phyloP scores from a whole-genome alignment of 2,329 filamentous ascomycete genomes.

The Phaeosphaeria sp. region DNA sequence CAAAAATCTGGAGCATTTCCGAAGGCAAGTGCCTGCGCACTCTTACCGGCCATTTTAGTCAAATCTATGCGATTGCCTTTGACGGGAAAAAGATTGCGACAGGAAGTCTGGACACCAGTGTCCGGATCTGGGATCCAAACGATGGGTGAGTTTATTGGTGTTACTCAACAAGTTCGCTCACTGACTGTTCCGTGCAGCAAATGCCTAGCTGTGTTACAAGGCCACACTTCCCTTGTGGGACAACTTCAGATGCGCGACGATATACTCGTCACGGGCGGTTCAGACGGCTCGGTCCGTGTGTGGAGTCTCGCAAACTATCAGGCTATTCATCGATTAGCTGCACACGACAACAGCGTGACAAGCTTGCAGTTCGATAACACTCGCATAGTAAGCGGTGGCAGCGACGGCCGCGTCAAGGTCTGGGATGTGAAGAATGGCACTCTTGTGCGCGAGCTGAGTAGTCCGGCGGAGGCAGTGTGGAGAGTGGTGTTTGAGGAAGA shows the following conservation, averaged over 20 bases:
- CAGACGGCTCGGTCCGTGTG: constrained; percentile 92
- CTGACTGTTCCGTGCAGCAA: constrained; percentile 51
- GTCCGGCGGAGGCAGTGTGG: constrained; percentile 95
- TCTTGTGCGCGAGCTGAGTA: constrained; percentile 87
- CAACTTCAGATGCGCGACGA: constrained; percentile 95
- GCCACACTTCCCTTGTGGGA: constrained; percentile 94
- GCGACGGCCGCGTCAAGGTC: constrained; percentile 96
- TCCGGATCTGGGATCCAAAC: constrained; percentile 92
- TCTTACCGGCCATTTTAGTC: constrained; percentile 92
- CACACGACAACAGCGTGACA: constrained; percentile 98
- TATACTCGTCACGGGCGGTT: constrained; percentile 93
- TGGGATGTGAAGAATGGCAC: constrained; percentile 95
- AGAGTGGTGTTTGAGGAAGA: constrained; percentile 97
- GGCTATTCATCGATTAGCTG: constrained; percentile 91
- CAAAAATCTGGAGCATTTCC: constrained; percentile 96
- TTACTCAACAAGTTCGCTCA: constrained; percentile 11
- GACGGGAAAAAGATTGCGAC: constrained; percentile 93
- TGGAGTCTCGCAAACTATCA: constrained; percentile 93
- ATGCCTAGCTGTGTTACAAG: constrained; percentile 90
- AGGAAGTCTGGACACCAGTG: constrained; percentile 93
- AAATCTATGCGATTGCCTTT: constrained; percentile 98
- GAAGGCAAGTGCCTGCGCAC: constrained; percentile 92
- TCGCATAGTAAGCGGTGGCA: constrained; percentile 92
- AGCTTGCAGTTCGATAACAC: constrained; percentile 97
- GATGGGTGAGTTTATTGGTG: constrained; percentile 70